These are phyloP conservation scores for Candida sphagnicola DNA, from an alignment of 805 yeast species.

Conservation along the genomic window DNA sequence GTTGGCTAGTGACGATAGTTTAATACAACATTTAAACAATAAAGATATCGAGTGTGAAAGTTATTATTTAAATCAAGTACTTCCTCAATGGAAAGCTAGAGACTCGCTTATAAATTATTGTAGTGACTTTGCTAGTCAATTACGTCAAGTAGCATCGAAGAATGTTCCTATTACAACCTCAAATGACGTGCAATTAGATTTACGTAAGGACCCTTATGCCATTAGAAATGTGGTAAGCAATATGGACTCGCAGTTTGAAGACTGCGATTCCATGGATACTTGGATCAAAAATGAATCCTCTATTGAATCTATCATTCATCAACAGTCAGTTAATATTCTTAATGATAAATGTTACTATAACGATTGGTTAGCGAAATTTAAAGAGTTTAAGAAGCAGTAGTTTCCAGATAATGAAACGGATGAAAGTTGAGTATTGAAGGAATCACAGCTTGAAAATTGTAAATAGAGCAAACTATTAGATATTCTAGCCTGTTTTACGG, in stretches of 20 bases:
- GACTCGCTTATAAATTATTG: slow-evolving; percentile 29
- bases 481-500: no score
- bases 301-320: slow-evolving; percentile 31
- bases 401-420: no score
- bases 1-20: slow-evolving; percentile 36
- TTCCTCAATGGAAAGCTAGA: slow-evolving; percentile 36
- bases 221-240: slow-evolving; percentile 17
- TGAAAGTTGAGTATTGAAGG: no score
- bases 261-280: slow-evolving; percentile 26
- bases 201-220: slow-evolving; percentile 39
- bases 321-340: slow-evolving; percentile 28
- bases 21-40: slow-evolving; percentile 36
- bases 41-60: slow-evolving; percentile 19
- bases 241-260: slow-evolving; percentile 18
- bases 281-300: slow-evolving; percentile 35
- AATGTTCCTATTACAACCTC: slow-evolving; percentile 5
- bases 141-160: slow-evolving; percentile 15
- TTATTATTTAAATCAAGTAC: slow-evolving; percentile 23
- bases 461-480: no score
- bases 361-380: slow-evolving; percentile 32
- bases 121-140: slow-evolving; percentile 17
- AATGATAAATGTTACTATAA: slow-evolving; percentile 33
- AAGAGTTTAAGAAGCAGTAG: slow-evolving; percentile 6
- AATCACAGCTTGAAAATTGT: no score
- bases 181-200: slow-evolving; percentile 17